Evolutionary conservation across 192 early-diverging fungal genomes (phyloP).

Genomic region (Coemansia sp.): DNA sequence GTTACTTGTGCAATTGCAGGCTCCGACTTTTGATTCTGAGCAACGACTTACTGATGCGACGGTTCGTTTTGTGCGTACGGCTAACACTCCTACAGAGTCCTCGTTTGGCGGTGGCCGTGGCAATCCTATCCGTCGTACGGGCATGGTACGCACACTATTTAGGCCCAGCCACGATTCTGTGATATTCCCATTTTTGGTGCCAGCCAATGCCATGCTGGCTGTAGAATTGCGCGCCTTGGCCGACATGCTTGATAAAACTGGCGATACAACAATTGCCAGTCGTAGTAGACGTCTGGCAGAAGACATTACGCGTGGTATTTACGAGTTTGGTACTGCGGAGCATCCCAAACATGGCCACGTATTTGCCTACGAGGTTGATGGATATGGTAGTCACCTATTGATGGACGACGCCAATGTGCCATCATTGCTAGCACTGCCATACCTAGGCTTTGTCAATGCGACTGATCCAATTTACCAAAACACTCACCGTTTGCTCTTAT

Average conservation of each 20-base stretch:
- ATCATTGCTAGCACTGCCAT: slow-evolving; percentile 61
- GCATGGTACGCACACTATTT: slow-evolving; percentile 59
- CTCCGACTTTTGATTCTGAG: slow-evolving; percentile 43
- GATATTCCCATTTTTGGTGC: slow-evolving; percentile 64
- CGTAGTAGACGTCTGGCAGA: slow-evolving; percentile 38
- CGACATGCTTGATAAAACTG: slow-evolving; percentile 34
- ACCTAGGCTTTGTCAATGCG: slow-evolving; percentile 58
- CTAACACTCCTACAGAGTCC: slow-evolving; percentile 47
- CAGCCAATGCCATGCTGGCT: slow-evolving; percentile 67
- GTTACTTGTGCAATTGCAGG: slow-evolving; percentile 52
- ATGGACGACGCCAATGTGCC: slow-evolving; percentile 76
- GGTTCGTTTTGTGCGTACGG: slow-evolving; percentile 40
- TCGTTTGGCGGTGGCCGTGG: slow-evolving; percentile 53
- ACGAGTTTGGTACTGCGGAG: slow-evolving; percentile 46
- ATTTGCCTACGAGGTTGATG: slow-evolving; percentile 69
- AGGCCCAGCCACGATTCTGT: slow-evolving; percentile 66
- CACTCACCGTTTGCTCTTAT: slow-evolving; percentile 62
- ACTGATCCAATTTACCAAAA: slow-evolving; percentile 57
- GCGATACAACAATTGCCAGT: slow-evolving; percentile 5
- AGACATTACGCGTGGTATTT: slow-evolving; percentile 60
- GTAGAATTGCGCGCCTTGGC: slow-evolving; percentile 59
- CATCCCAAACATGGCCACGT: slow-evolving; percentile 60
- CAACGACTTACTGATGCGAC: slow-evolving; percentile 25
- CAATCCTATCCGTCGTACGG: slow-evolving; percentile 40
- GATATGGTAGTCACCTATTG: slow-evolving; percentile 62